A percentile compares a stretch with the other conserved stretches of the same genome.
phyloP scores from a whole-genome alignment of 2,329 filamentous ascomycete genomes.

The Diaporthe sp. region DNA sequence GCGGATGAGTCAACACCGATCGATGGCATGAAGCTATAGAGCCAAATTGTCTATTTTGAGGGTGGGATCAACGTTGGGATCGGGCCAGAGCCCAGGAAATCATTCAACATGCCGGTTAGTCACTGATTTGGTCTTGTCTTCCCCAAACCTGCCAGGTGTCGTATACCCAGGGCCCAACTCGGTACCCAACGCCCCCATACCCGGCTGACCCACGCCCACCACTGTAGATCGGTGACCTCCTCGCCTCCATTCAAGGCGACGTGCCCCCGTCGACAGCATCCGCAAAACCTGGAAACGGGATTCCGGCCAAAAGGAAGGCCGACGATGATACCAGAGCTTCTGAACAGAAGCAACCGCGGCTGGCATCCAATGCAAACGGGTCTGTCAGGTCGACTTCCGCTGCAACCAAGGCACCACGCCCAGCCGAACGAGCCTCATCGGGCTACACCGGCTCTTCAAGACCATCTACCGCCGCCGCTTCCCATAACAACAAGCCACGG shows the following conservation, averaged over 20 bases:
- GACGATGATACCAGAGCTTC: constrained; percentile 62
- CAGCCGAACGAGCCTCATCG: constrained; percentile 35
- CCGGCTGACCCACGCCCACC: constrained; percentile 38
- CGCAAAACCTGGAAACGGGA: constrained; percentile 29
- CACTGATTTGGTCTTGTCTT: constrained; percentile 7
- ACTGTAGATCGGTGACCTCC: constrained; percentile 67
- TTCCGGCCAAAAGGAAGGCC: constrained; percentile 68
- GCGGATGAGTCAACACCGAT: constrained; percentile 39
- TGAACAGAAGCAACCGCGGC: constrained; percentile 60
- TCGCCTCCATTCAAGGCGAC: constrained; percentile 72
- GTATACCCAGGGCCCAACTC: background rate
- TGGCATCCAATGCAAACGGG: constrained; percentile 45
- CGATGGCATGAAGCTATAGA: constrained; percentile 49
- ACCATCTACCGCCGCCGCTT: constrained; percentile 44
- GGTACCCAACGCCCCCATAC: background rate
- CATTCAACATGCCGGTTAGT: constrained; percentile 56
- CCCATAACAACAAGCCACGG: constrained; percentile 43
- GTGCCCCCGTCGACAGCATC: constrained; percentile 45
- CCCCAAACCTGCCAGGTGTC: constrained; percentile 20
- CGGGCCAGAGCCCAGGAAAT: constrained; percentile 17
- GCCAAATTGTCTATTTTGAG: constrained; percentile 37
- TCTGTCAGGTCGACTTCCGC: constrained; percentile 43
- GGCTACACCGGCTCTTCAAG: constrained; percentile 43
- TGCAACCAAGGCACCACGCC: constrained; percentile 47
- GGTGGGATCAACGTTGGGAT: constrained; percentile 39